Base-by-base conservation (phyloP, 257 asterid species). In the Rhazya stricta region DNA sequence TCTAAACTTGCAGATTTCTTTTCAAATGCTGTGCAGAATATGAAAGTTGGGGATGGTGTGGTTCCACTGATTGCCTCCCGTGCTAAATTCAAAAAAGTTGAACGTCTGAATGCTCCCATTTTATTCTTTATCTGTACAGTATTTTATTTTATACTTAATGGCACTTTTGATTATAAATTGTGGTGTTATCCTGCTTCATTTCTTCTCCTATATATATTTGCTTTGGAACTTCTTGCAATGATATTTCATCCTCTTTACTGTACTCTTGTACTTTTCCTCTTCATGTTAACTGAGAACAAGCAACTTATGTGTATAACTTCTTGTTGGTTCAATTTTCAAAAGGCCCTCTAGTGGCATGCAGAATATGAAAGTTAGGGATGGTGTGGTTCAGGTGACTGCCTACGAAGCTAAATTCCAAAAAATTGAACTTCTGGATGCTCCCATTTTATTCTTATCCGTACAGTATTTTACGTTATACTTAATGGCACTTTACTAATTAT, bases 1-100 rank as follows among this genome's bases (percentile, higher is more conserved):
- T 95, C 76, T 95, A 89, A 90, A 83, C 92, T 95, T 77, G 93
- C 92, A 36, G 69, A 82, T 73, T 97, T 93, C 61, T 84, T 95
- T 62, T 79, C 96, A 61, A 85, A 75, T 74, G 96, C 96, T 54
- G 98, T 91, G 78, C 86, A 81, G 84, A 83, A 76, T 79, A 79
- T 95, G 98, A 90, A 89, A 87, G 96, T 91, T 81, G 99, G 98
- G 79, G 84, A 91, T 86, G 99, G 96, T 73, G 97, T 93, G 68
- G 91, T 81, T 43, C 96, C 86, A 92, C 97, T 93, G 81, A 78
- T 76, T 65, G 70, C 67, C 71, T 68, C 41, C 69, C 69, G 16
- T 51, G n/a, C 63, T 41, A 23, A 67, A 42, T 60, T n/a, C 16
- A 27, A 74, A 21, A 34, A 46, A 42, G 5, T 42, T 63, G 51